phyloP scores from a whole-genome alignment of 306 rosid genomes.

The Vigna hirtella region DNA sequence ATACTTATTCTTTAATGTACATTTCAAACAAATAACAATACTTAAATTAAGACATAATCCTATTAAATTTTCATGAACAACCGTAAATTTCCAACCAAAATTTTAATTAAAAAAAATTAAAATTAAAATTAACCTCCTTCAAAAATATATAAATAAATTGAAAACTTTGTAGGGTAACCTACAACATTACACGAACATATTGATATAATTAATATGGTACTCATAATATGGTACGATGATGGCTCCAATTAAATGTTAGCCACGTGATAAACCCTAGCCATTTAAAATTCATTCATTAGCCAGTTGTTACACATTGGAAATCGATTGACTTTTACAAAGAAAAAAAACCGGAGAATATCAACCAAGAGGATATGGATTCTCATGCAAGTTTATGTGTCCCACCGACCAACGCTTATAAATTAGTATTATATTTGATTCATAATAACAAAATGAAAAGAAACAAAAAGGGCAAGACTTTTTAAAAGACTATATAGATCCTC shows the following conservation, averaged over 20 bases:
- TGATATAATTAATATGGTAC: background rate
- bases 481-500: slow-evolving; percentile 43
- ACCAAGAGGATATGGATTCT: slow-evolving; percentile 42
- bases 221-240: background rate
- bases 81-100: no score
- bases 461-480: slow-evolving; percentile 21
- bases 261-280: slow-evolving; percentile 14
- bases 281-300: background rate
- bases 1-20: no score
- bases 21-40: no score
- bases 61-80: no score
- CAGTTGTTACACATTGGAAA: slow-evolving; percentile 31
- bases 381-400: slow-evolving; percentile 37
- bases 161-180: no score
- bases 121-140: no score
- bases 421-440: slow-evolving; percentile 12
- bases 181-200: background rate
- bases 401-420: slow-evolving; percentile 42
- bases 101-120: no score
- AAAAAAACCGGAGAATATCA: slow-evolving; percentile 26
- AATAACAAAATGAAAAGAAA: slow-evolving; percentile 12
- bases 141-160: no score
- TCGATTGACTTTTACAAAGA: background rate
- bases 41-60: no score
- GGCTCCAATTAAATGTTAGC: slow-evolving; percentile 33